These are phyloP conservation scores for Pseudophaeomoniella oleicola DNA, from an alignment of 2,329 filamentous ascomycete genomes.

Conservation along the genomic window DNA sequence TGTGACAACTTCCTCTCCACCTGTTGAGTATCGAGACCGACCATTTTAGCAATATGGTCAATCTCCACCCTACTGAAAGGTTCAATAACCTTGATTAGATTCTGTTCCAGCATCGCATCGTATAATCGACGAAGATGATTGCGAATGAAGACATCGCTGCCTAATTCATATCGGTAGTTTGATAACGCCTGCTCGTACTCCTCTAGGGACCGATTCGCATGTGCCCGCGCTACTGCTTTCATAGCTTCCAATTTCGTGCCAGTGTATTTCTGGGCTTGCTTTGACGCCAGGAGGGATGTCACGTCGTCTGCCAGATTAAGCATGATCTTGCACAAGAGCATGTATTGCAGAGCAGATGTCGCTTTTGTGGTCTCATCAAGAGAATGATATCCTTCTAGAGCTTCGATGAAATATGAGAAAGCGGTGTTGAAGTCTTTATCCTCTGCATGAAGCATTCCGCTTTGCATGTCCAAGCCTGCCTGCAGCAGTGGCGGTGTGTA, in stretches of 20 bases:
- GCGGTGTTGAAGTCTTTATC: constrained; percentile 98
- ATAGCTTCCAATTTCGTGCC: constrained; percentile 94
- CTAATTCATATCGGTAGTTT: constrained; percentile 83
- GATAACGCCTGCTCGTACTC: constrained; percentile 91
- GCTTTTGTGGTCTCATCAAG: constrained; percentile 80
- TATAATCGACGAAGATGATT: constrained; percentile 92
- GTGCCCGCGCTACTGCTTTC: constrained; percentile 94
- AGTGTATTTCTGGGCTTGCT: constrained; percentile 92
- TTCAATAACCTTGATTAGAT: constrained; percentile 98
- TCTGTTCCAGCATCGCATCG: constrained; percentile 98
- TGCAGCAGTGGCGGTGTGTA: constrained; percentile 93
- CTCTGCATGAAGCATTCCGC: constrained; percentile 95
- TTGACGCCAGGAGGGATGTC: constrained; percentile 83
- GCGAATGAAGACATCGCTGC: constrained; percentile 88
- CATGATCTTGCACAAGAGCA: constrained; percentile 99
- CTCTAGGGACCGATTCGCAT: constrained; percentile 87
- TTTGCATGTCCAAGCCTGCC: constrained; percentile 97
- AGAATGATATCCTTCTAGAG: constrained; percentile 87
- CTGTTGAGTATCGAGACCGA: constrained; percentile 87
- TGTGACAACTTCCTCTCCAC: constrained; percentile 97
- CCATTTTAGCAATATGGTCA: constrained; percentile 92
- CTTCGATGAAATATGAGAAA: constrained; percentile 98
- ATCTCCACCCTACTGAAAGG: constrained; percentile 96
- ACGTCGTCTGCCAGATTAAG: constrained; percentile 93
- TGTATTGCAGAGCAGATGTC: constrained; percentile 97